Percentiles rank a stretch among this genome's conserved stretches.
Conservation (phyloP, 129 eudicot species). For the Apium graveolens region DNA sequence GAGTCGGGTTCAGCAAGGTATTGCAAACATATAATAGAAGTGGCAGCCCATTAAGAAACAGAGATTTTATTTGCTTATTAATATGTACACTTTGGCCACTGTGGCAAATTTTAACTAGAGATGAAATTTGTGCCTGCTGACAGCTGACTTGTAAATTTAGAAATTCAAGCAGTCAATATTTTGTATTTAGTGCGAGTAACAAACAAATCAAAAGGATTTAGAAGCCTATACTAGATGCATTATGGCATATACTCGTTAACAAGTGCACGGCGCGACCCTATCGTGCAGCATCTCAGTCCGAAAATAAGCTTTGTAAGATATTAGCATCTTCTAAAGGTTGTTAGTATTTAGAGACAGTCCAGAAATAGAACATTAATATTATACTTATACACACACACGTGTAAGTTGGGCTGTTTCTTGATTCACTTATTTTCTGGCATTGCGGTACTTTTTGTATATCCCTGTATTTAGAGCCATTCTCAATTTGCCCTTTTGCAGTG, state of each 20-base stretch:
- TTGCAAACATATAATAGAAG: neutral
- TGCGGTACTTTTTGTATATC: neutral
- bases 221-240: neutral
- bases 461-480: neutral
- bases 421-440: neutral
- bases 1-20: neutral
- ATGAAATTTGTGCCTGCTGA: neutral
- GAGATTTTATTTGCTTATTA: neutral
- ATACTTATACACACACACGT: no score
- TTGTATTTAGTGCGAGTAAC: neutral
- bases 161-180: neutral
- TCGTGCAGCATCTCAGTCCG: neutral
- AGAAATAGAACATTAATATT: no score
- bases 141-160: no score
- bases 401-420: no score
- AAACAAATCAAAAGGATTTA: neutral
- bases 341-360: neutral
- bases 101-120: neutral
- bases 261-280: neutral
- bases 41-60: no score
- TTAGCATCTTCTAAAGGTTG: neutral
- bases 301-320: neutral
- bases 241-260: neutral
- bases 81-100: neutral
- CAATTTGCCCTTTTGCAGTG: neutral